These are phyloP conservation scores for Silene noctiflora DNA, from an alignment of 179 eudicot genomes.

Conservation along the genomic window DNA sequence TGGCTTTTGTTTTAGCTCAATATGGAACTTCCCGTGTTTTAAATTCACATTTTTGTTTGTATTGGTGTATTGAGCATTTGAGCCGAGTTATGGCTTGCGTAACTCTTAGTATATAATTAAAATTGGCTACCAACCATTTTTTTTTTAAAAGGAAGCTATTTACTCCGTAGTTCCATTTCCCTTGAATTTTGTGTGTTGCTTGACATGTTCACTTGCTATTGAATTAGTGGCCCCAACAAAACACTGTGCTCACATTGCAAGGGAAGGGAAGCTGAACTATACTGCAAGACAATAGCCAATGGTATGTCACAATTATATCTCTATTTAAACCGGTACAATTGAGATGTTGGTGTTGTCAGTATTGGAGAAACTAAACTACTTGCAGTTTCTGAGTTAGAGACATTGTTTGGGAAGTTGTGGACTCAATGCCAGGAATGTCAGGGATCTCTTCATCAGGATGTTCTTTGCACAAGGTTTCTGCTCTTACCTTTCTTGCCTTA, in stretches of 20 bases:
- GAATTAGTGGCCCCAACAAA: constrained; percentile 56
- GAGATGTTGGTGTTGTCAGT: background rate
- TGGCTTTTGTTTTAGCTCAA: no score
- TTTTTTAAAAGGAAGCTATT: no score
- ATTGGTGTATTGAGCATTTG: no score
- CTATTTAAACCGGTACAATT: constrained; percentile 12
- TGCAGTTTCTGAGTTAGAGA: constrained; percentile 87
- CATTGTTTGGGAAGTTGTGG: constrained; percentile 92
- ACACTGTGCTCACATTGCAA: constrained; percentile 92
- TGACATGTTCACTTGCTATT: constrained; percentile 13
- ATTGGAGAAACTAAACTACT: constrained; percentile 2
- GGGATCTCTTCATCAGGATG: constrained; percentile 99
- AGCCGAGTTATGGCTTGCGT: no score
- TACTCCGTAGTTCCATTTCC: no score
- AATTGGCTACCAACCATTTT: no score
- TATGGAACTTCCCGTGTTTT: no score
- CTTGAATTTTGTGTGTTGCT: background rate
- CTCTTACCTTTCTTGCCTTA: constrained; percentile 1
- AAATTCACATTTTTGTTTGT: no score
- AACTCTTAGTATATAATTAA: no score
- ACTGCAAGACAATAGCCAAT: constrained; percentile 80
- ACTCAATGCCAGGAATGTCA: constrained; percentile 99
- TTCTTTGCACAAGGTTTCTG: constrained; percentile 86
- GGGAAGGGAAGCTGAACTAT: constrained; percentile 97
- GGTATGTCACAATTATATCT: constrained; percentile 41